These are phyloP conservation scores for Epichloe brachyelytri DNA, from an alignment of 2,329 filamentous ascomycete species.

Conservation along the genomic window DNA sequence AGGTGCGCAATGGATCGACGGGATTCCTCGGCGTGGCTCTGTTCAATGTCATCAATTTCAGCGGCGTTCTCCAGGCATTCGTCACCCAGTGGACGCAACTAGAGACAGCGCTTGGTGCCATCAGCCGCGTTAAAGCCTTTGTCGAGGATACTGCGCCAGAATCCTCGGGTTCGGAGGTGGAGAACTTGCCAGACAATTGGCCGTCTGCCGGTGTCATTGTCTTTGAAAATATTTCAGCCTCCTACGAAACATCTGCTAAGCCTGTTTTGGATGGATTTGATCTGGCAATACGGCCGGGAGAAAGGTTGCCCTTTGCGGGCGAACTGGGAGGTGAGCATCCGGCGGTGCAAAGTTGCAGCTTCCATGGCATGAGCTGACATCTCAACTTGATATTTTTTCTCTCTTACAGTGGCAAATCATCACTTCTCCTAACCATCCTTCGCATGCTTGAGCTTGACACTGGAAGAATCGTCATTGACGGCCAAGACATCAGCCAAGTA, in stretches of 20 bases:
- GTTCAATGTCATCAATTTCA: constrained; percentile 17
- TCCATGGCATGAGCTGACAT: neutral
- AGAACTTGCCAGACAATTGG: constrained; percentile 12
- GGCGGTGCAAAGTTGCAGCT: neutral
- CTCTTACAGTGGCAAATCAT: constrained; percentile 17
- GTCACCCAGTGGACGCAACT: constrained; percentile 21
- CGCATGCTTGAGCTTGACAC: constrained; percentile 30
- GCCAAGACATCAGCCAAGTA: constrained; percentile 20
- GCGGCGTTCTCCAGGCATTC: constrained; percentile 16
- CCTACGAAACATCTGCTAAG: constrained; percentile 13
- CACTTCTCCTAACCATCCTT: constrained; percentile 30
- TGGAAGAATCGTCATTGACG: constrained; percentile 32
- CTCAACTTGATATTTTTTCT: neutral
- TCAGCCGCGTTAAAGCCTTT: constrained; percentile 16
- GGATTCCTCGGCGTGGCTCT: constrained; percentile 16
- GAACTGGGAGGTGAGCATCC: constrained; percentile 21
- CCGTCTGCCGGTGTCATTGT: constrained; percentile 14
- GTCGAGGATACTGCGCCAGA: constrained; percentile 12
- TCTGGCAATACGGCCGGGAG: constrained; percentile 18
- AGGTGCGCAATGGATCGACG: constrained; percentile 16
- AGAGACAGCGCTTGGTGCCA: constrained; percentile 16
- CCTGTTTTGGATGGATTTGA: constrained; percentile 17
- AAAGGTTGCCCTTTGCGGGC: constrained; percentile 32
- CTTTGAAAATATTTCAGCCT: constrained; percentile 17
- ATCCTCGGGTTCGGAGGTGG: constrained; percentile 9